phyloP scores from a whole-genome alignment of 2,329 filamentous ascomycete genomes.

The Ophiosphaerella herpotricha region DNA sequence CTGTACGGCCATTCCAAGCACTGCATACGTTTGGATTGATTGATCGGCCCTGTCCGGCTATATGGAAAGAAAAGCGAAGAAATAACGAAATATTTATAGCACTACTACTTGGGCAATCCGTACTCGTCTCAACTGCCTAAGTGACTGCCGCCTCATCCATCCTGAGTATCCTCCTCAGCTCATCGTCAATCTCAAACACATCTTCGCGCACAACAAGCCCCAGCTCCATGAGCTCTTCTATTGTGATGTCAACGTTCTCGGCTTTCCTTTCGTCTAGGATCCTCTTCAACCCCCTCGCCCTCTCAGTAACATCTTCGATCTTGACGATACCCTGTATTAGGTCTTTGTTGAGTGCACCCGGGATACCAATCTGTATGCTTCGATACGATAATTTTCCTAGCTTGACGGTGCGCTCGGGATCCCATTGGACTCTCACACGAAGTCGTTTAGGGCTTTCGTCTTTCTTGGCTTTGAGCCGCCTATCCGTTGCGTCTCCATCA shows the following conservation, averaged over 20 bases:
- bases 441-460: constrained; percentile 8
- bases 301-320: constrained; percentile 64
- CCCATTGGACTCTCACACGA: constrained; percentile 65
- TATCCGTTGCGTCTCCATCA: background rate
- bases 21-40: no score
- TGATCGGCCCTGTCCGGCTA: no score
- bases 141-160: constrained; percentile 2
- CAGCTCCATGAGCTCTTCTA: constrained; percentile 41
- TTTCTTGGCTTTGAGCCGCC: background rate
- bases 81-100: no score
- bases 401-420: constrained; percentile 60
- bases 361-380: constrained; percentile 67
- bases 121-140: no score
- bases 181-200: constrained; percentile 50
- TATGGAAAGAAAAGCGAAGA: no score
- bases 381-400: constrained; percentile 56
- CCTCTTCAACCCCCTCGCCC: constrained; percentile 55
- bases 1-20: no score
- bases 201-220: constrained; percentile 54
- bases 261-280: constrained; percentile 48
- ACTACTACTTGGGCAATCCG: no score
- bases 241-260: constrained; percentile 25
- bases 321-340: constrained; percentile 60
- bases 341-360: constrained; percentile 49
- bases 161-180: constrained; percentile 27